Evolutionary conservation across 768 basidiomycete species (phyloP).

Genomic region (Termitomyces sp.): DNA sequence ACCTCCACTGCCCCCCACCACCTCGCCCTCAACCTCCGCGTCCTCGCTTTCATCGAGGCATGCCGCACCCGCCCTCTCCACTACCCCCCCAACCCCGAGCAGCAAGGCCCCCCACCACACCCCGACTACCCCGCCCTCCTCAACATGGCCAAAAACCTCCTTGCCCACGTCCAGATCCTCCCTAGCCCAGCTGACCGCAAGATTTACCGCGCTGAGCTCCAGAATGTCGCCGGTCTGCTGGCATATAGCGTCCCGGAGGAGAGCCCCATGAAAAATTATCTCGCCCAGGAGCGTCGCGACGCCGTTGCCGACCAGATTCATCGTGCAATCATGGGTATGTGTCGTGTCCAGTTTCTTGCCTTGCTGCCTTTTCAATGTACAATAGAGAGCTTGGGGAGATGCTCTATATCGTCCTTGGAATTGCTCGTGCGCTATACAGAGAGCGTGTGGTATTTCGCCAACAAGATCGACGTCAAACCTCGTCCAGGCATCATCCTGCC

Average conservation of each 20-base stretch:
- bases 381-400: conserved; percentile 52
- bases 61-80: conserved; percentile 69
- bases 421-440: conserved; percentile 62
- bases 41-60: conserved; percentile 84
- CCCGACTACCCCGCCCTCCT: conserved; percentile 49
- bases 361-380: too few species aligned
- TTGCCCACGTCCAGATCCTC: conserved; percentile 56
- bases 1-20: conserved; percentile 74
- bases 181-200: conserved; percentile 50
- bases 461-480: conserved; percentile 44
- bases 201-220: conserved; percentile 66
- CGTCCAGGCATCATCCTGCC: conserved; percentile 49
- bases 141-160: conserved; percentile 61
- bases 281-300: conserved; percentile 73
- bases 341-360: too few species aligned
- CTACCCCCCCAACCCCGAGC: too few species aligned
- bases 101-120: too few species aligned
- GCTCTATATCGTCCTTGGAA: conserved; percentile 59
- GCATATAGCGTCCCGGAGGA: conserved; percentile 81
- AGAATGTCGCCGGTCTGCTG: conserved; percentile 71
- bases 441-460: conserved; percentile 54
- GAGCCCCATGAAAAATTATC: conserved; percentile 71
- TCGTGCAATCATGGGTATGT: conserved; percentile 78
- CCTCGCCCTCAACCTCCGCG: conserved; percentile 79
- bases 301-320: conserved; percentile 87